Evolutionary conservation across 345 rosid genomes (phyloP).

Genomic region (Euclidium syriacum): DNA sequence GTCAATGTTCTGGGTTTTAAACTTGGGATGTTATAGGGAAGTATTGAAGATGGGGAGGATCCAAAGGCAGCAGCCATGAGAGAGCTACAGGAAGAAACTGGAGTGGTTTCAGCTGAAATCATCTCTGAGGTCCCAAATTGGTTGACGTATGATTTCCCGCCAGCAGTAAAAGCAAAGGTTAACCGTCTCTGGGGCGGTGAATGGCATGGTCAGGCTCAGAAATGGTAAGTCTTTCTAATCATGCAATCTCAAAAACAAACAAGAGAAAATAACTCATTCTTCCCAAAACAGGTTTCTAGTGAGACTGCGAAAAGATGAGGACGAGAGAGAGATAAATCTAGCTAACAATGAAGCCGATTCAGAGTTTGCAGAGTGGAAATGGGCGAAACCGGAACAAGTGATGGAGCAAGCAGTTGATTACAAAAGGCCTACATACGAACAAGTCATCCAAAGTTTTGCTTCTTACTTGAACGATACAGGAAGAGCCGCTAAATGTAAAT

Average conservation of each 20-base stretch:
- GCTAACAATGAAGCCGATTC: conserved; percentile 70
- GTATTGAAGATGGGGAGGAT: conserved; percentile 91
- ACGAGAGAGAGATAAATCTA: conserved; percentile 75
- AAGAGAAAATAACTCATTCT: too few species aligned
- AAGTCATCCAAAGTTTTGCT: conserved; percentile 76
- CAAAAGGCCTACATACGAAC: conserved; percentile 93
- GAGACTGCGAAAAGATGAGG: conserved; percentile 54
- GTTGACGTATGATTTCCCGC: conserved; percentile 92
- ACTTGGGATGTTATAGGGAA: conserved; percentile 47
- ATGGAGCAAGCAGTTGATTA: conserved; percentile 96
- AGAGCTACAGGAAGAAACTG: conserved; percentile 91
- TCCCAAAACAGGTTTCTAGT: conserved; percentile 98
- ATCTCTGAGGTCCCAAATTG: conserved; percentile 91
- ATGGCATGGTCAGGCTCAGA: conserved; percentile 99
- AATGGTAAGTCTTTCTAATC: conserved; percentile 71
- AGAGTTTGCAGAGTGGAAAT: conserved; percentile 96
- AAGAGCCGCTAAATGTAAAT: conserved; percentile 80
- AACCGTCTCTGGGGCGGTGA: conserved; percentile 99
- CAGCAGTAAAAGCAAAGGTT: conserved; percentile 90
- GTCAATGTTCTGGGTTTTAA: not conserved
- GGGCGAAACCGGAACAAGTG: conserved; percentile 83
- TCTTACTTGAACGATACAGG: conserved; percentile 53
- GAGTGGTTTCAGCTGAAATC: conserved; percentile 74
- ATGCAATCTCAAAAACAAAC: too few species aligned
- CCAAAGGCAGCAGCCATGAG: conserved; percentile 86